Conservation (phyloP, 2,329 filamentous ascomycete genomes). For the Trichocomaceae sp. region DNA sequence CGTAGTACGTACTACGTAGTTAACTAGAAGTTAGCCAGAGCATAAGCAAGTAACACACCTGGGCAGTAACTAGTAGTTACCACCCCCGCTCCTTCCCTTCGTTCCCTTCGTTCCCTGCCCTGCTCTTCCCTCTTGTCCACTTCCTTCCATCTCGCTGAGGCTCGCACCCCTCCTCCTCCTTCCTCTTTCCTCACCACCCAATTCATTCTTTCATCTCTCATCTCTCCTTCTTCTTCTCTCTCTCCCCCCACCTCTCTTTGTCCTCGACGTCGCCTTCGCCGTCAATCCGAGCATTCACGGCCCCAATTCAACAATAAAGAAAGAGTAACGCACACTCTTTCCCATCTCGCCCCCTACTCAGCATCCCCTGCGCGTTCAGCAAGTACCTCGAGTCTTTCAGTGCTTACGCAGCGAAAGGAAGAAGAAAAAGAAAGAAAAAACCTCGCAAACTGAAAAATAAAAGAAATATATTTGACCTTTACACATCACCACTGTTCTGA, state of each 20-base stretch:
- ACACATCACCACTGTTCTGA: neutral
- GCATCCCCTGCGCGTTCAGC: slow-evolving; percentile 6
- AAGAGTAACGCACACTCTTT: neutral
- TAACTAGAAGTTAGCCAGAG: too few species aligned
- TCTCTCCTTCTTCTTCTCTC: neutral
- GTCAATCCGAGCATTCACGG: neutral
- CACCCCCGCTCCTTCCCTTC: slow-evolving; percentile 6
- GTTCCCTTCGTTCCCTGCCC: slow-evolving; percentile 1
- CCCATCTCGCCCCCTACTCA: slow-evolving; percentile 4
- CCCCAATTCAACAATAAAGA: neutral
- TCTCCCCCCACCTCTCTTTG: neutral
- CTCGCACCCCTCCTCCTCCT: neutral
- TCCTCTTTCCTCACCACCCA: neutral
- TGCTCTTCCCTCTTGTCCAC: neutral
- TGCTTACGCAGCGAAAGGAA: neutral
- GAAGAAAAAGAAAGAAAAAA: too few species aligned
- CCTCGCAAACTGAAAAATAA: neutral
- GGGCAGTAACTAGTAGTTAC: too few species aligned
- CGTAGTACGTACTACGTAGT: too few species aligned
- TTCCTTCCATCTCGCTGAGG: neutral
- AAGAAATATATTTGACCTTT: neutral
- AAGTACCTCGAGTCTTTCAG: neutral
- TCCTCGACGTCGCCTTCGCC: neutral
- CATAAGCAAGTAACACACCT: neutral
- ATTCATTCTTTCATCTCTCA: neutral